Evolutionary conservation across 495 filamentous ascomycete genomes (phyloP), one percentile per base, ranked within the genome.

Genomic region (Talaromyces adpressus): DNA sequence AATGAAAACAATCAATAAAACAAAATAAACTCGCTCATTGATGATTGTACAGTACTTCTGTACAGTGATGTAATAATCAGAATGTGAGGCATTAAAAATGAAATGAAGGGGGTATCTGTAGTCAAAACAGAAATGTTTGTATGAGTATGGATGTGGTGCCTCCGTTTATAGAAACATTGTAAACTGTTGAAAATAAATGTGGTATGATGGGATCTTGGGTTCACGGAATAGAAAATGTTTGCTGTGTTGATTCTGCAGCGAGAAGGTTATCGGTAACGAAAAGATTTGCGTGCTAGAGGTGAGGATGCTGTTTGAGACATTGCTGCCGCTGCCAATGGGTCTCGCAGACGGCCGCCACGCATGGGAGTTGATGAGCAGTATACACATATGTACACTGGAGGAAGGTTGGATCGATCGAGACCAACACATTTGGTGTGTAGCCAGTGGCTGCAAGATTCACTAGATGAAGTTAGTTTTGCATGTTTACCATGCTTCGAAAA

Each of bases 381-480:
- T 18, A 88, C 76, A 69, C 91, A 96, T 12, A 94, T 86, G 72
- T 91, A 93, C 9, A 93, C 88, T 0, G 81, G 81, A 22, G 90
- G 90, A 52, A 91, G 79, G 59, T 87, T 82, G 7, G 76, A 72
- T 20, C 80, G 77, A 62, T 87, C 87, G 25, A 93, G 79, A 18
- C 89, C 87, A 34, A 93, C 82, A 70, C 92, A 97, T 67, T 82
- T 82, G 6, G 86, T 88, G 69, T 97, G 92, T 30, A 93, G 82
- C 86, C 88, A 93, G 74, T 92, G 88, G 45, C 85, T 88, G 74
- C 92, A 97, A 4, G 91, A 92, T 76, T 92, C 88, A 75, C 92
- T 93, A 68, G 9, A 32, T 3, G 16, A 36, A 34, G 56, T 58
- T 22, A 32, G 30, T 36, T 36, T 3, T 30, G 29, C 8, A 6